Evolutionary conservation across 352 stramenopile species (phyloP).

Genomic region (Phytophthora hybrid): DNA sequence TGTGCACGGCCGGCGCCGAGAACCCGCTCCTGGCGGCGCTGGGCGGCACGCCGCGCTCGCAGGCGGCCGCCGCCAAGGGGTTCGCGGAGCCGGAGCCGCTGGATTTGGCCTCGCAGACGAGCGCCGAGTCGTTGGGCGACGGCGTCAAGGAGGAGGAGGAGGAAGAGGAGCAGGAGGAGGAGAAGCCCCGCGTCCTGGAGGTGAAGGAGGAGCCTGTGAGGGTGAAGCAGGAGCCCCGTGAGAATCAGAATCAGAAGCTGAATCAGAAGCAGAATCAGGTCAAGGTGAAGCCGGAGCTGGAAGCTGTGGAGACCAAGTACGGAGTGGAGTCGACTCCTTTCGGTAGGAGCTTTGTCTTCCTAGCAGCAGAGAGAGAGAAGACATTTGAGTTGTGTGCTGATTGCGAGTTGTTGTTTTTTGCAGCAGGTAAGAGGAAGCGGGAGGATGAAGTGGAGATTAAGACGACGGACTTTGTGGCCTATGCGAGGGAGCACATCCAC

Average conservation of each 20-base stretch:
- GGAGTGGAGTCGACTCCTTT: not conserved
- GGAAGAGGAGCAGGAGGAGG: not conserved
- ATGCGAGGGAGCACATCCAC: constrained; percentile 81
- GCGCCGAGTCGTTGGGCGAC: constrained; percentile 10
- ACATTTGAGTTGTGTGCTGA: not conserved
- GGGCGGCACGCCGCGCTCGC: constrained; percentile 60
- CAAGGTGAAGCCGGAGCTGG: not conserved
- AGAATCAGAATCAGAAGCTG: too few species aligned
- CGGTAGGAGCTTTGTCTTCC: not conserved
- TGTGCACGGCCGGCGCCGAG: constrained; percentile 35
- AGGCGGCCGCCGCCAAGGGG: constrained; percentile 13
- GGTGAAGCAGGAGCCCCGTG: not conserved
- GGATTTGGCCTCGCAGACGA: constrained; percentile 40
- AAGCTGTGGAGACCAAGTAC: not conserved
- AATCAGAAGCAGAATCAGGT: not conserved
- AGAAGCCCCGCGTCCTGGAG: not conserved
- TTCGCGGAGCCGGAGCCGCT: constrained; percentile 56
- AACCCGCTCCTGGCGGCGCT: constrained; percentile 74
- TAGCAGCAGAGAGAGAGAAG: too few species aligned
- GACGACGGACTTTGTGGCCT: constrained; percentile 66
- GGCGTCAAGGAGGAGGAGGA: constrained; percentile 25
- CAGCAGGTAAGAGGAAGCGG: constrained; percentile 42
- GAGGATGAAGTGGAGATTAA: constrained; percentile 31
- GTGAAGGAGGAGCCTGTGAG: not conserved
- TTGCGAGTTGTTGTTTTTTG: not conserved